A percentile compares a stretch with the other conserved stretches of the same genome.
These are phyloP conservation scores for Annulohypoxylon stygium DNA, from an alignment of 495 filamentous ascomycete genomes.

Conservation along the genomic window DNA sequence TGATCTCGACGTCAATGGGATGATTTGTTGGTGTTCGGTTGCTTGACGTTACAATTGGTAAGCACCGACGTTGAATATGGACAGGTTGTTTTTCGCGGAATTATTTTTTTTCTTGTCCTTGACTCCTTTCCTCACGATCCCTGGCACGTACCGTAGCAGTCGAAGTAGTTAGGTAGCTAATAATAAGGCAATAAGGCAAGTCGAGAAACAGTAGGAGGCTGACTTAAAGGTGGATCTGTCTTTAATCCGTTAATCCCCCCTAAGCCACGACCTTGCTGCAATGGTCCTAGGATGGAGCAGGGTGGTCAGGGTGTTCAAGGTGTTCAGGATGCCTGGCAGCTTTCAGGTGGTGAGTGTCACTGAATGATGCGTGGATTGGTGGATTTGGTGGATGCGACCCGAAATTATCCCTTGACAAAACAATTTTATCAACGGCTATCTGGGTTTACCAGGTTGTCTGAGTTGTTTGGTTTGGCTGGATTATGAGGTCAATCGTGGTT, in stretches of 20 bases:
- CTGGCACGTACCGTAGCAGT: constrained; percentile 29
- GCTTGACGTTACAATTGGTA: constrained; percentile 22
- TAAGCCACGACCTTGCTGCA: constrained; percentile 29
- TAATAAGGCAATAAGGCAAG: too few relatives aligned
- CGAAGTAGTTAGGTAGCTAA: neutral
- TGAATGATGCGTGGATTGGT: too few relatives aligned
- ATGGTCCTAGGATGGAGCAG: neutral
- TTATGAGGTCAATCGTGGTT: neutral
- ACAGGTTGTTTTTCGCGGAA: constrained; percentile 27
- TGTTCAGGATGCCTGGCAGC: neutral
- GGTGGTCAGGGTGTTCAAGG: too few relatives aligned
- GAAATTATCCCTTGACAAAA: constrained; percentile 43
- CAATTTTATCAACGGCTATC: neutral
- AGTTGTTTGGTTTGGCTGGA: neutral
- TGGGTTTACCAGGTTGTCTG: neutral
- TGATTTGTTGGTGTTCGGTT: constrained; percentile 3
- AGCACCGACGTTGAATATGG: constrained; percentile 27
- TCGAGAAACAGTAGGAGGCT: constrained; percentile 33
- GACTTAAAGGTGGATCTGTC: constrained; percentile 35
- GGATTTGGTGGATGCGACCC: neutral
- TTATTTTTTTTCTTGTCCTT: constrained; percentile 30
- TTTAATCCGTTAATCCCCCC: constrained; percentile 28
- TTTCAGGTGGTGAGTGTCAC: neutral
- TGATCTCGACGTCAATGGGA: constrained; percentile 2
- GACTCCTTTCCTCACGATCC: constrained; percentile 45